These are phyloP conservation scores for Russula sp. DNA, from an alignment of 768 basidiomycete genomes.

Conservation along the genomic window DNA sequence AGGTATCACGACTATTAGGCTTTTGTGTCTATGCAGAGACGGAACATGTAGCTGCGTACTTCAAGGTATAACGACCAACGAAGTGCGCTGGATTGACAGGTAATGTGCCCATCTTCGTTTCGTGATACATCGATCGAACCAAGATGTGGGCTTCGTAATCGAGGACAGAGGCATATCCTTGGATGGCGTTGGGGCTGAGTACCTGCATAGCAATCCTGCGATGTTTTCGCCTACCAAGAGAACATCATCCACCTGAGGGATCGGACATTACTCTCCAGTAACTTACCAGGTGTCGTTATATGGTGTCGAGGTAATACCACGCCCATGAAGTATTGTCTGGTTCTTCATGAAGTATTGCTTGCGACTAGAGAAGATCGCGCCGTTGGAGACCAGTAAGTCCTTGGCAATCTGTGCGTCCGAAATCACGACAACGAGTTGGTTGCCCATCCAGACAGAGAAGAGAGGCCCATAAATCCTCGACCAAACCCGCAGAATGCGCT, in stretches of 20 bases:
- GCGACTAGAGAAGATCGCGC: slow-evolving; percentile 40
- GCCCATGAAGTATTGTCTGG: slow-evolving; percentile 37
- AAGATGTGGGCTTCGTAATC: slow-evolving; percentile 36
- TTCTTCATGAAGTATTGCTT: slow-evolving; percentile 41
- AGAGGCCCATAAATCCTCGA: slow-evolving; percentile 37
- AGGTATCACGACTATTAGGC: slow-evolving; percentile 13
- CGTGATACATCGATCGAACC: slow-evolving; percentile 32
- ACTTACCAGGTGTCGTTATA: slow-evolving; percentile 39
- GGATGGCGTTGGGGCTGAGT: slow-evolving; percentile 32
- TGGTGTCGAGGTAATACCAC: slow-evolving; percentile 38
- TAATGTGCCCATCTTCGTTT: slow-evolving; percentile 27
- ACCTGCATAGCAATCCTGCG: slow-evolving; percentile 33
- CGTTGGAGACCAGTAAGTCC: slow-evolving; percentile 40
- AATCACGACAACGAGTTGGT: slow-evolving; percentile 40
- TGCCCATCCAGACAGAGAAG: slow-evolving; percentile 41
- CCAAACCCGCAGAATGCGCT: slow-evolving; percentile 38
- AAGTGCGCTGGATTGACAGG: slow-evolving; percentile 36
- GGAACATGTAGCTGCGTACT: slow-evolving; percentile 10
- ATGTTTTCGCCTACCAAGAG: slow-evolving; percentile 33
- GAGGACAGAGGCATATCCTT: slow-evolving; percentile 31
- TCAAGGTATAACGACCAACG: slow-evolving; percentile 32
- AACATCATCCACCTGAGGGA: not conserved
- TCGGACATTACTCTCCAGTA: not conserved
- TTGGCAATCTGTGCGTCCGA: slow-evolving; percentile 39
- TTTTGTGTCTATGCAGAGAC: not conserved